Evolutionary conservation across 129 eudicot genomes (phyloP), one percentile per base, ranked within the genome.

Genomic region (Kitagawia praeruptora): DNA sequence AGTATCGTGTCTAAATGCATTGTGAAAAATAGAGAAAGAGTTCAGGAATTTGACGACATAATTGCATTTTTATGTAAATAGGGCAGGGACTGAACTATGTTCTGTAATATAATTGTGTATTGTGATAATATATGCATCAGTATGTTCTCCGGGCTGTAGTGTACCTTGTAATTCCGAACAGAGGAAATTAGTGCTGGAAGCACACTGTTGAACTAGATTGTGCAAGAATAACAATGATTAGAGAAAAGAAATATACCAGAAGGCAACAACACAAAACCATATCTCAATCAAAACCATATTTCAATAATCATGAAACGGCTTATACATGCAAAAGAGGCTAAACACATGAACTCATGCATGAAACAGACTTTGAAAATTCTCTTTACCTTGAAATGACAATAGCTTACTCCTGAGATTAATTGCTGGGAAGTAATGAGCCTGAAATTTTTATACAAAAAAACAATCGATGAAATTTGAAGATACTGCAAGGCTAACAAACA

Each of bases 11-110:
- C 31, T n/a, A 58, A 58, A 58, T 34, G 67, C 67, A 9, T 58
- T 23, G 67, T 34, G 34, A 4, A 8, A 8, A 44, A n/a, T 44
- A 19, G 34, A 21, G 31, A n/a, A 28, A 71, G 54, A 73, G 5
- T 73, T 21, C 23, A 73, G 77, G 77, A 73, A 73, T 34, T 73
- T 15, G 77, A n/a, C 18, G 77, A 51, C 39, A 25, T 45, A 53
- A 31, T 74, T 10, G 41, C 58, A 74, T 74, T 74, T 25, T 74
- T 74, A 61, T 74, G 61, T 74, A 74, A 12, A 46, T 74, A 46
- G 77, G 61, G n/a, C 41, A 44, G n/a, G 34, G 40, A 27, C 38
- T 74, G 40, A 46, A 45, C 41, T 45, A 74, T 46, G 25, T 74
- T n/a, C n/a, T 74, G 61, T 72, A 72, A 19, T 8, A 4, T 72